phyloP scores from a whole-genome alignment of 2,329 filamentous ascomycete species.

The Xylaria digitata region DNA sequence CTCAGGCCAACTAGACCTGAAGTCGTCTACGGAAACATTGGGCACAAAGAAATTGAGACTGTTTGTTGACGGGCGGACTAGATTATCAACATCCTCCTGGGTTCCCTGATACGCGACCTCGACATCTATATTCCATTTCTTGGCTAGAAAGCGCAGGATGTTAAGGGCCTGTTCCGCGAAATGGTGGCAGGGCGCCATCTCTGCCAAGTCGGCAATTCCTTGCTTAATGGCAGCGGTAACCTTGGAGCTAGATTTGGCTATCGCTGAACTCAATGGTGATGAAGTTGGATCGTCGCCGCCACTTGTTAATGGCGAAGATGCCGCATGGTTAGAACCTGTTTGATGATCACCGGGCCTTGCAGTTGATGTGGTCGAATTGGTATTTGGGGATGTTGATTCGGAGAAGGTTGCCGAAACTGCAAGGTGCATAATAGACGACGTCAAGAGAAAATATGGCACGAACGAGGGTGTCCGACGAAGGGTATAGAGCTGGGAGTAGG shows the following conservation, averaged over 20 bases:
- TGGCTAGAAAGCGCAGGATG: slow-evolving; percentile 67
- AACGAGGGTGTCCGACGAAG: slow-evolving; percentile 69
- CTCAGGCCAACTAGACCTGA: slow-evolving; percentile 60
- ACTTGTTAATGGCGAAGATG: slow-evolving; percentile 30
- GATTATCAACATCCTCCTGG: slow-evolving; percentile 53
- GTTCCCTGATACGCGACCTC: slow-evolving; percentile 52
- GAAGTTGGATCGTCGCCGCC: slow-evolving; percentile 31
- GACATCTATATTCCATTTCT: slow-evolving; percentile 69
- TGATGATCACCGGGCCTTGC: slow-evolving; percentile 38
- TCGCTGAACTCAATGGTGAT: slow-evolving; percentile 33
- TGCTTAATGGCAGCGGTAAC: slow-evolving; percentile 61
- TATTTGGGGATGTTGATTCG: slow-evolving; percentile 40
- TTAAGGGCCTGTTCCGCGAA: slow-evolving; percentile 71
- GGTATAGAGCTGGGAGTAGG: slow-evolving; percentile 69
- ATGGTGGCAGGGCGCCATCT: slow-evolving; percentile 71
- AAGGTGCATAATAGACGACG: slow-evolving; percentile 70
- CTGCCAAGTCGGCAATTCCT: slow-evolving; percentile 67
- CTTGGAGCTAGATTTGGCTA: slow-evolving; percentile 52
- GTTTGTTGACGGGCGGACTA: slow-evolving; percentile 60
- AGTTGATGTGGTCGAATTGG: slow-evolving; percentile 41
- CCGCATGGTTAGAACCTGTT: slow-evolving; percentile 23
- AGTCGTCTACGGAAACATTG: slow-evolving; percentile 60
- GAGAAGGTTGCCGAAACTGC: slow-evolving; percentile 59
- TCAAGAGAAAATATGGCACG: slow-evolving; percentile 71
- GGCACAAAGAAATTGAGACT: slow-evolving; percentile 70